These are phyloP conservation scores for Yamadazyma endophytica DNA, from an alignment of 805 yeast species.

Conservation along the genomic window DNA sequence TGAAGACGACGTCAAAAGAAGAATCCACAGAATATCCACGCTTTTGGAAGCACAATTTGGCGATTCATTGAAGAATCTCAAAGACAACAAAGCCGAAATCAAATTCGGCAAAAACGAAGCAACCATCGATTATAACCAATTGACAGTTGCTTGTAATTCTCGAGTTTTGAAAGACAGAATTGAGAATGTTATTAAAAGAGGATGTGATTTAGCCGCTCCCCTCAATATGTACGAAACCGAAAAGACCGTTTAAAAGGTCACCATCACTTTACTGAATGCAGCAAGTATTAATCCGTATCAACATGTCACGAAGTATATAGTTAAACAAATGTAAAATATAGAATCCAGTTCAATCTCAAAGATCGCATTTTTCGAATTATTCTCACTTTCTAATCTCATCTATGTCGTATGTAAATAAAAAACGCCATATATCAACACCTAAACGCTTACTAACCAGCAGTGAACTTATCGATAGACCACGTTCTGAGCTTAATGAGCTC, in stretches of 20 bases:
- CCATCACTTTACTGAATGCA: conserved; percentile 2
- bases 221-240: conserved; percentile 51
- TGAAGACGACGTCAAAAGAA: conserved; percentile 18
- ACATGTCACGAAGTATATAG: background rate
- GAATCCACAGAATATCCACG: conserved; percentile 49
- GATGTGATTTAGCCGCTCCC: conserved; percentile 81
- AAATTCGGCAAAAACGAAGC: conserved; percentile 77
- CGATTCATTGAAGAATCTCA: conserved; percentile 49
- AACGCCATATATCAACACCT: background rate
- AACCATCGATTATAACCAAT: conserved; percentile 54
- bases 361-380: no score
- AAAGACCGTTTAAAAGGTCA: conserved; percentile 13
- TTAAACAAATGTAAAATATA: background rate
- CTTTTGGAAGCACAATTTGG: conserved; percentile 87
- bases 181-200: conserved; percentile 73
- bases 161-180: conserved; percentile 78
- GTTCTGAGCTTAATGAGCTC: conserved; percentile 71
- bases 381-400: no score
- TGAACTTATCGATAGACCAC: conserved; percentile 68
- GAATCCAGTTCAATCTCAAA: no score
- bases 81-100: conserved; percentile 51
- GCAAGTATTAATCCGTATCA: conserved; percentile 1
- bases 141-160: conserved; percentile 67
- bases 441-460: conserved; percentile 36
- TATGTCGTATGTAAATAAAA: conserved; percentile 11